Evolutionary conservation across 2,329 filamentous ascomycete genomes (phyloP), one percentile per base, ranked within the genome.

Genomic region (Clarireedia homoeocarpa): DNA sequence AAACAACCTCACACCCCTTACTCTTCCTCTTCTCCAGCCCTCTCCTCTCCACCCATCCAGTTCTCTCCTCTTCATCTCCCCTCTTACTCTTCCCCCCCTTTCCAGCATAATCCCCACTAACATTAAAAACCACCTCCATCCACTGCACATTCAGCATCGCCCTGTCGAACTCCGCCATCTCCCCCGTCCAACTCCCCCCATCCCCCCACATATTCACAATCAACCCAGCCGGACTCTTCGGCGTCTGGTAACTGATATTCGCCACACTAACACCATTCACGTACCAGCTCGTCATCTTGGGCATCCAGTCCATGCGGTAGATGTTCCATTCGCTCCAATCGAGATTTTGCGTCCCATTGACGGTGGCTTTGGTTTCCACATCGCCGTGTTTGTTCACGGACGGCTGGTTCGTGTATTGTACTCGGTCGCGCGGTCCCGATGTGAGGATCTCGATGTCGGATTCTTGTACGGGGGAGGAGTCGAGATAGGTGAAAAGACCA

Each of bases 201-300:
- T 69, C 61, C 51, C 63, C 63, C 67, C 67, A 69, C 65, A 69
- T 69, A 59, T 69, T 69, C 2, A 68, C 7, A 23, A 67, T 63
- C 45, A 69, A 46, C 2, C 61, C 58, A 2, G 61, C 57, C 1
- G 66, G 67, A 42, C 60, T 53, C 30, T 58, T 59, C 0, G 66
- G 67, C 3, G 57, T 59, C 30, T 68, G 66, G 46, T 61, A 66
- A 17, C 53, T 58, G 14, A 67, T 66, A 51, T 64, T 64, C 1
- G 65, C 66, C 0, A 68, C 63, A 0, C 53, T 59, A 14, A 53
- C 48, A 0, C 62, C 67, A 52, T 68, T 67, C 6, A 68, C 64
- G 51, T 67, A 69, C 67, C 67, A 69, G 36, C 49, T 60, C 5
- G 58, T 66, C 38, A 45, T 51, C 20, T 58, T 57, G 4, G 65